Base-by-base conservation (phyloP, 306 rosid genomes). In the Malus orientalis region DNA sequence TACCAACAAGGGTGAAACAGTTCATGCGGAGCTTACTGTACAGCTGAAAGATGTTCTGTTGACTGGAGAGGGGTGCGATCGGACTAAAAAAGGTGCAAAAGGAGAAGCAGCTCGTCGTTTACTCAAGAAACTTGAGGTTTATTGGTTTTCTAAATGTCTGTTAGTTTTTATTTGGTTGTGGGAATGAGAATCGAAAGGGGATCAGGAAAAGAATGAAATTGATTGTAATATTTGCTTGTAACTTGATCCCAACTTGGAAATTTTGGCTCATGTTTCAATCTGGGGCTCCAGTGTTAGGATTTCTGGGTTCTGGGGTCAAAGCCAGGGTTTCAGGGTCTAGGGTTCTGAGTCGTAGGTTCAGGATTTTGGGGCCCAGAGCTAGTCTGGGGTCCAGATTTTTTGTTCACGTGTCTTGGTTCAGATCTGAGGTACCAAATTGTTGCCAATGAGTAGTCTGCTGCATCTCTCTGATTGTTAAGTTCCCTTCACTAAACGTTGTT, bases 101-200 rank as follows among this genome's bases (percentile, higher is more conserved):
- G 99, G 96, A 83, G 90, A 85, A 74, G 99, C 99, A 40, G 93
- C 97, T 36, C 89, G 82, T 72, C 82, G 15, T 67, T 79, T 95
- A 66, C 83, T 95, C 81, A 83, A 80, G 74, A 84, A 95, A 59
- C 91, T 95, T 60, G 93, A 88, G 99, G 99, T 92, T 63, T 72
- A 65, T 78, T 70, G 81, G 16, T 84, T 68, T 42, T 83, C 45
- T 73, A 55, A 71, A 60, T 69, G 58, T 25, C 64, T 64, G 40
- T 14, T n/a, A 6, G 7, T 19, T 63, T 13, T 32, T 64, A 64
- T 64, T 64, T 64, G 11, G 44, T 16, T 33, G 6, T 23, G 10
- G 67, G 23, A 32, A 16, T 64, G 44, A 64, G 22, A 64, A 30
- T 32, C 6, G 23, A 64, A 8, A 15, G 44, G 69, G 19, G 36